Conservation (phyloP, 2,329 filamentous ascomycete species). For the Helminthosporium solani region DNA sequence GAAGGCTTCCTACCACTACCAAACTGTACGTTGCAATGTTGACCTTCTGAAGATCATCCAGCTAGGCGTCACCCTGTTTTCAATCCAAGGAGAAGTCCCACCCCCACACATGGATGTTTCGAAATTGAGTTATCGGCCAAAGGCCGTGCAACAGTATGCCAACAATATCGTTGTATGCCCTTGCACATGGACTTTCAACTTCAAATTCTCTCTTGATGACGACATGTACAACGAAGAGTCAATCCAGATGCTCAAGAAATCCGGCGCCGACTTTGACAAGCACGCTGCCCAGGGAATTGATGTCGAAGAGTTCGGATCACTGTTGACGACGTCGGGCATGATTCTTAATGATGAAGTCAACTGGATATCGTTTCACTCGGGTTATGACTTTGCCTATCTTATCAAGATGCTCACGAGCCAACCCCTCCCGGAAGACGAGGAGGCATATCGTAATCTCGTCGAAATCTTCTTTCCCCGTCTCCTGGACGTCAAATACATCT, state of each 20-base stretch:
- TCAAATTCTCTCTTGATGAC: conserved; percentile 88
- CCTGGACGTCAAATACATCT: conserved; percentile 95
- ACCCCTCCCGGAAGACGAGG: conserved; percentile 82
- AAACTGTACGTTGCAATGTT: conserved; percentile 94
- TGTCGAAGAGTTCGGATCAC: conserved; percentile 80
- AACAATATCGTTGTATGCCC: conserved; percentile 65
- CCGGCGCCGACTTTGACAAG: conserved; percentile 86
- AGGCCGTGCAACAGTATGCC: conserved; percentile 52
- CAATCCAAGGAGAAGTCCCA: conserved; percentile 82
- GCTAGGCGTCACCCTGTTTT: conserved; percentile 91
- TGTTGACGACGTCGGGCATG: conserved; percentile 88
- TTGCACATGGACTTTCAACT: conserved; percentile 99
- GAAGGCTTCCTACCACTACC: conserved; percentile 98
- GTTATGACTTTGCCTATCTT: conserved; percentile 96
- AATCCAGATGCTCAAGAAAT: conserved; percentile 84
- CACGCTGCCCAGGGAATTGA: conserved; percentile 90
- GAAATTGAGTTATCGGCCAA: conserved; percentile 45
- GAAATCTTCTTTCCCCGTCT: conserved; percentile 90
- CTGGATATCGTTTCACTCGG: conserved; percentile 97
- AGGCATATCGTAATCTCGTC: conserved; percentile 84
- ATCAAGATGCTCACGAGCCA: conserved; percentile 88
- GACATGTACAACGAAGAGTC: conserved; percentile 98
- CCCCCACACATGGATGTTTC: conserved; percentile 62
- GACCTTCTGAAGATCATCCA: conserved; percentile 98
- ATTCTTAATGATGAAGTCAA: conserved; percentile 84